Base-by-base conservation (phyloP, 257 asterid genomes). In the Anisodus acutangulus region DNA sequence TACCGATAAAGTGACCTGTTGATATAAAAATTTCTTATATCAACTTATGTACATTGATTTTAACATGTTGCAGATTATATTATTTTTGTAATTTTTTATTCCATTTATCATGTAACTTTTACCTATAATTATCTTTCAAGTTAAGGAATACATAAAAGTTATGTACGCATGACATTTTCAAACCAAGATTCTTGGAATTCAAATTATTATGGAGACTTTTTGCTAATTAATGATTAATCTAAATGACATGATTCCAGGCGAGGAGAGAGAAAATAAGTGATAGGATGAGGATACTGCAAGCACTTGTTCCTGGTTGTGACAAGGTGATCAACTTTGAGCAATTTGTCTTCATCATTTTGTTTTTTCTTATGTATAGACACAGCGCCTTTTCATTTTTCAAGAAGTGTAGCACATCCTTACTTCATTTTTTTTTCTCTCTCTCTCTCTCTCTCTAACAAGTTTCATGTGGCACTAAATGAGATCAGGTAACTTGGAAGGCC, bases 401-500 rank as follows among this genome's bases (percentile, higher is more conserved):
- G 35, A 31, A 31, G 35, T 31, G 35, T 31, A 31, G 35, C 35
- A 31, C 35, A 31, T 31, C 35, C 35, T 31, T 31, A 31, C 35
- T 31, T 31, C 2, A 31, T 31, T 31, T 31, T 31, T 31, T n/a
- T n/a, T n/a, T 57, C 26, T 3, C 11, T 57, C 43, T 5, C 19
- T 13, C 86, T 57, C 26, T 3, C 11, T 57, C 43, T 5, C 19
- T 13, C 86, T 81, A 86, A 82, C 90, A 85, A 26, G 49, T 57
- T 72, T 79, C 67, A 87, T 86, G 89, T 90, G 91, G 85, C 45
- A 86, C 86, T 85, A 60, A 31, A 67, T 89, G 90, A 82, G 57
- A 80, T 86, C 90, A 94, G 98, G 94, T 92, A 72, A 92, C 92
- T 70, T 98, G 98, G 47, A 95, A 95, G 95, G 98, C 98, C 94